Evolutionary conservation across 306 rosid genomes (phyloP), one percentile per base, ranked within the genome.

Genomic region (Luffa aegyptiaca): DNA sequence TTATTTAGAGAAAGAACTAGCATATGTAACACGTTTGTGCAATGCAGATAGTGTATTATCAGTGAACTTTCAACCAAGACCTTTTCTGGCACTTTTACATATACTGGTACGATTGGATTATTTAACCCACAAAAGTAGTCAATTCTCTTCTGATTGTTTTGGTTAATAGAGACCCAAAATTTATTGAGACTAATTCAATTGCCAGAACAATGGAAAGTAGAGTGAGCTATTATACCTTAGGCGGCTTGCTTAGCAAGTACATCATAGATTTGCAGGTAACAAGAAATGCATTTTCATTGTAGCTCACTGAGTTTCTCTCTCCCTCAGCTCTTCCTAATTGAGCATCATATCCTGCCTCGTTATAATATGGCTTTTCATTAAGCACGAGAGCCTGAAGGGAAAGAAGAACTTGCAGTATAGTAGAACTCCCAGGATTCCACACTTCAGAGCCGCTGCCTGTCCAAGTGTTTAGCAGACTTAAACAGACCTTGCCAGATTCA

Each of bases 351-450:
- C 99, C 99, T 61, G 99, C 99, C 86, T 96, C 99, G 33, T 96
- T 96, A 87, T 93, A 93, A 87, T 96, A 96, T 69, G 99, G 99
- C 90, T 86, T 93, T 82, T 93, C 98, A 21, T 96, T 96, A 37
- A 96, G 97, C 84, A 96, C 98, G 46, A 93, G 98, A 81, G 98
- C 98, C 79, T 93, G 99, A 62, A 96, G 92, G 78, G 99, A 96
- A 83, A 96, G 90, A 83, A 96, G 99, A 87, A 96, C 91, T 85
- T 96, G 99, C 77, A 96, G 98, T 83, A 93, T 82, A 26, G 93
- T 91, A 57, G 97, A 92, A 80, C 83, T 78, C 85, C 79, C 90
- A 12, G 98, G 92, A 85, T 86, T 90, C 99, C 99, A 96, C 79
- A 91, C 93, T 88, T 96, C 99, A 21, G 87, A 79, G 44, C 87